Evolutionary conservation across 768 basidiomycete genomes (phyloP).

Genomic region (Kwoniella pini): DNA sequence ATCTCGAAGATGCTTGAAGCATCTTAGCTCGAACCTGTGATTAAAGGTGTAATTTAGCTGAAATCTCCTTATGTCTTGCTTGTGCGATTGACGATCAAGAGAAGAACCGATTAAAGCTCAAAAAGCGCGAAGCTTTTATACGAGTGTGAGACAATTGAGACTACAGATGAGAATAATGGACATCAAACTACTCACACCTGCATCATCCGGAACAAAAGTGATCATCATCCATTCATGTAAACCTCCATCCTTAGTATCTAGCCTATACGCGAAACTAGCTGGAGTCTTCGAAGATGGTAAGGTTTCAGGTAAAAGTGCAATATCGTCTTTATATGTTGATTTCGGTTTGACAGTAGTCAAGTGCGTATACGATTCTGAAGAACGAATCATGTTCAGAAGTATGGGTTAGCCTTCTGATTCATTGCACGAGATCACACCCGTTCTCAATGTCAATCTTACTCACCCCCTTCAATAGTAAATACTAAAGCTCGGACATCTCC

Average conservation of each 20-base stretch:
- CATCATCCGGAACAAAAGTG: conserved; percentile 53
- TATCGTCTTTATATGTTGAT: conserved; percentile 43
- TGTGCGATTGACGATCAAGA: too few relatives aligned
- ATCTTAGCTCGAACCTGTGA: conserved; percentile 51
- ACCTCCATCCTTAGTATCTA: conserved; percentile 42
- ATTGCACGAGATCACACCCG: not conserved
- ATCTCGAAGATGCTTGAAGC: conserved; percentile 51
- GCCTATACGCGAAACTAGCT: conserved; percentile 49
- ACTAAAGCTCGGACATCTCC: conserved; percentile 47
- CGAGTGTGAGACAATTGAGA: too few relatives aligned
- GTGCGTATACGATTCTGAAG: conserved; percentile 48
- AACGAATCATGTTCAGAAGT: not conserved
- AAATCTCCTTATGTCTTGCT: too few relatives aligned
- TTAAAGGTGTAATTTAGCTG: not conserved
- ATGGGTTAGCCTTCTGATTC: not conserved
- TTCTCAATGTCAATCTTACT: conserved; percentile 14
- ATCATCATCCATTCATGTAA: conserved; percentile 53
- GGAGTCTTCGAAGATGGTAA: conserved; percentile 48
- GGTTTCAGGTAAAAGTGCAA: conserved; percentile 36
- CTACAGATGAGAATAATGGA: too few relatives aligned
- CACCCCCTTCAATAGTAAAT: conserved; percentile 51
- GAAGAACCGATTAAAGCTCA: too few relatives aligned
- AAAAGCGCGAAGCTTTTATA: too few relatives aligned
- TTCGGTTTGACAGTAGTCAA: conserved; percentile 38
- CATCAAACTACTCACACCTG: conserved; percentile 49